Percentiles rank a stretch among this genome's conserved stretches.
Evolutionary conservation across 73 alveolate genomes (phyloP).

Genomic region (Tetrahymena borealis): DNA sequence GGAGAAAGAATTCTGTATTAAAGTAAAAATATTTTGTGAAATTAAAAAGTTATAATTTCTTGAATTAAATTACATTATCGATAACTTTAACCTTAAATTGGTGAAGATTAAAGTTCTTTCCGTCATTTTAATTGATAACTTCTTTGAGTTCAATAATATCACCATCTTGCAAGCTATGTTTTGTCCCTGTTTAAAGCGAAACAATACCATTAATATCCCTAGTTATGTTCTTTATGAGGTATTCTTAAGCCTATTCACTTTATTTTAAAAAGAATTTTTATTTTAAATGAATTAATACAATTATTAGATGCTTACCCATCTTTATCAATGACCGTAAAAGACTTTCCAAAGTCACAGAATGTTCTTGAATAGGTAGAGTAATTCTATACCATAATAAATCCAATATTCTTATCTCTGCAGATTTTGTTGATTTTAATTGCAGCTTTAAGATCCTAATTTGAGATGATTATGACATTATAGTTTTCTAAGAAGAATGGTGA

Average conservation of each 20-base stretch:
- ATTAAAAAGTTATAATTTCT: not conserved
- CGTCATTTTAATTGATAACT: conserved; percentile 18
- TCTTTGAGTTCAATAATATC: conserved; percentile 70
- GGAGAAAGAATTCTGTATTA: not conserved
- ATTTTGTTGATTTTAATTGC: conserved; percentile 44
- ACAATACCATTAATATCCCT: conserved; percentile 46
- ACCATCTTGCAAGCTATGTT: conserved; percentile 56
- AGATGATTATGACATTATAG: conserved; percentile 58
- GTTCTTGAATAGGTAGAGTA: conserved; percentile 69
- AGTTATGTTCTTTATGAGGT: conserved; percentile 30
- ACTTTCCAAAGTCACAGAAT: conserved; percentile 74
- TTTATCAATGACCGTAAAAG: conserved; percentile 64
- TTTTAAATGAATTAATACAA: not conserved
- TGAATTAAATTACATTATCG: not conserved
- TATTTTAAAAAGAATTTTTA: conserved; percentile 40
- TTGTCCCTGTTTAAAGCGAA: conserved; percentile 8
- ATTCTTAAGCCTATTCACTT: conserved; percentile 79
- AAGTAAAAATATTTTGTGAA: not conserved
- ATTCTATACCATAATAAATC: conserved; percentile 62
- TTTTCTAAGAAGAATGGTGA: conserved; percentile 38
- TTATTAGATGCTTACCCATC: conserved; percentile 73
- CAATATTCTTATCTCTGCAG: conserved; percentile 61
- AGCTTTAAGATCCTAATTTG: conserved; percentile 39
- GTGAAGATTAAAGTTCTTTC: not conserved
- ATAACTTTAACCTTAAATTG: not conserved